Evolutionary conservation across 2,329 filamentous ascomycete species (phyloP), one percentile per base, ranked within the genome.

Genomic region (Botrytis byssoidea): DNA sequence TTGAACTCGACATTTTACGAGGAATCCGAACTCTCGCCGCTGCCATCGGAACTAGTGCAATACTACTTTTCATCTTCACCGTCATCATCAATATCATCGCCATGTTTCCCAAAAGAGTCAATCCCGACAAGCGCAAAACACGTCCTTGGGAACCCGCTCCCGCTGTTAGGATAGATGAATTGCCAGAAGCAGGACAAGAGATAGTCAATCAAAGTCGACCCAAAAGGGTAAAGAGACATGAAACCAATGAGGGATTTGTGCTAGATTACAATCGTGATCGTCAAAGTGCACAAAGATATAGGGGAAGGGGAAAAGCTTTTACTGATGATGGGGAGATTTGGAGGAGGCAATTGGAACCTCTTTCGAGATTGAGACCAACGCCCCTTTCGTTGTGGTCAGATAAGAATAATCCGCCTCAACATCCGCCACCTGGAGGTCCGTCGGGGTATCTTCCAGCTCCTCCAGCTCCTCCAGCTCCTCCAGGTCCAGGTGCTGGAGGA

Each of bases 261-360:
- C 35, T 68, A n/a, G 66, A 68, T 57, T 68, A 68, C 16, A 42
- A 22, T 25, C 66, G 35, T 8, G 32, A n/a, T 57, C 66, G 66
- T 10, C 25, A 68, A 32, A 22, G 3, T 6, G 25, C 48, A 29
- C 25, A 20, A 7, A 16, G 14, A 12, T 32, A 57, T 22, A 57
- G 3, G 18, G 66, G 66, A 6, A 68, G 25, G 40, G 66, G 66
- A 25, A 68, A 57, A 42, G 25, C 35, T 6, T 18, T 68, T 25
- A 8, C 6, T 25, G 66, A 14, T 57, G 37, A 42, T 3, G 66
- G 3, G 1, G 48, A 68, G 48, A 18, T 57, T 68, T 18, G 18
- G 35, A 57, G 66, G n/a, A 68, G 66, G 14, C 25, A 32, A n/a
- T 20, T 37, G 18, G n/a, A n/a, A 18, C 66, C 66, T 22, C 66